Percentiles rank a stretch among this genome's conserved stretches.
Evolutionary conservation across 2,329 filamentous ascomycete species (phyloP).

Genomic region (Stemphylium beticola): DNA sequence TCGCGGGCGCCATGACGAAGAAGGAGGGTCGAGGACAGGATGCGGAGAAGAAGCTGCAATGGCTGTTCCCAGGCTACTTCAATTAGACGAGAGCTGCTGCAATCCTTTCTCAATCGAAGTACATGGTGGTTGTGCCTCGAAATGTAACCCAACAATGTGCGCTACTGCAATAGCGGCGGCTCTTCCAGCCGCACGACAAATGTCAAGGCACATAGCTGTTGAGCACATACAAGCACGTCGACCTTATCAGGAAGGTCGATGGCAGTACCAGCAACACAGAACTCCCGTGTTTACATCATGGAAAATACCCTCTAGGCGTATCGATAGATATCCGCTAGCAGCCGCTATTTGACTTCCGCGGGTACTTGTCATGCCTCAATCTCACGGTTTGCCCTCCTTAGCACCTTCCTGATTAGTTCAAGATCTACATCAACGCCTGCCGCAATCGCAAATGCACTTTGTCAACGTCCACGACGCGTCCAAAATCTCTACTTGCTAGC

Average conservation of each 20-base stretch:
- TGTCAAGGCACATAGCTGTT: slow-evolving; percentile 5
- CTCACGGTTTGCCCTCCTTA: not conserved
- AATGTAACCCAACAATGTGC: not conserved
- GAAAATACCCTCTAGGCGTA: slow-evolving; percentile 15
- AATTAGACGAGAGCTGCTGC: slow-evolving; percentile 38
- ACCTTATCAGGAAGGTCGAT: slow-evolving; percentile 25
- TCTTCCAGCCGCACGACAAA: not conserved
- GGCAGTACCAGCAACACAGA: slow-evolving; percentile 1
- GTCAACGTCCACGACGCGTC: not conserved
- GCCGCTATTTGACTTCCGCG: slow-evolving; percentile 15
- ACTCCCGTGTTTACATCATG: slow-evolving; percentile 26
- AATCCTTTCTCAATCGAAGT: not conserved
- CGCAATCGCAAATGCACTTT: not conserved
- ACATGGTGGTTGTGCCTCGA: not conserved
- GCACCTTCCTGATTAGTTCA: slow-evolving; percentile 29
- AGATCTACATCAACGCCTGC: slow-evolving; percentile 12
- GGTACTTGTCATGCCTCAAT: slow-evolving; percentile 5
- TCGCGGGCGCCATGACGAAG: slow-evolving; percentile 84
- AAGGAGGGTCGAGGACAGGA: slow-evolving; percentile 74
- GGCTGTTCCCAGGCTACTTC: slow-evolving; percentile 85
- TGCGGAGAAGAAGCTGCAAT: slow-evolving; percentile 79
- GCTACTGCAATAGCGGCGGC: not conserved
- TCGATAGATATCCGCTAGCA: slow-evolving; percentile 25
- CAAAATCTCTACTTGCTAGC: not conserved
- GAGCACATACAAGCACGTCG: not conserved